phyloP scores from a whole-genome alignment of 169 alveolate species.

The Plasmodium coatneyi region DNA sequence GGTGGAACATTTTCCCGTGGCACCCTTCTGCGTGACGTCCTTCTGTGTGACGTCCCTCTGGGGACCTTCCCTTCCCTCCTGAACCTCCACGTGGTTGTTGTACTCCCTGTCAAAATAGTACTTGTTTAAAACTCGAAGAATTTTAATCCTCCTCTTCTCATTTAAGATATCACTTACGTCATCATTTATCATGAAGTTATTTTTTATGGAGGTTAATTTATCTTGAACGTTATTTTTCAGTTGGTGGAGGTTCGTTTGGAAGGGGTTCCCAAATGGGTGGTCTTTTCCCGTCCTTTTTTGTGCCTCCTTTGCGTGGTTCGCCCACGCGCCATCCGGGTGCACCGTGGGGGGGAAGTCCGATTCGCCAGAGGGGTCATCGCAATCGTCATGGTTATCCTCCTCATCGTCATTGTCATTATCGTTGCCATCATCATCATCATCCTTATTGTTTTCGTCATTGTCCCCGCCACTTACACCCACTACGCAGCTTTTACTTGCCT shows the following conservation, averaged over 20 bases:
- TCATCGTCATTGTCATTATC: not conserved
- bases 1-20: not conserved
- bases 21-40: not conserved
- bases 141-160: conserved; percentile 29
- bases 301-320: not conserved
- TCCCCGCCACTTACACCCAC: not conserved
- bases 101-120: conserved; percentile 49
- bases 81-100: not conserved
- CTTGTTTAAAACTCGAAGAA: conserved; percentile 30
- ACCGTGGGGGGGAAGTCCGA: not conserved
- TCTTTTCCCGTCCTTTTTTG: not conserved
- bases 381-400: not conserved
- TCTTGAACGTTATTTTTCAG: conserved; percentile 16
- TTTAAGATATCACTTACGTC: conserved; percentile 30
- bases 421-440: not conserved
- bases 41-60: not conserved
- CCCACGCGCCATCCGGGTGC: not conserved
- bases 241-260: not conserved
- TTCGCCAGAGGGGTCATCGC: not conserved
- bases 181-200: conserved; percentile 13
- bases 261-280: not conserved
- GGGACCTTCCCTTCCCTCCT: not conserved
- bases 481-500: not conserved
- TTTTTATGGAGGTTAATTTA: conserved; percentile 31
- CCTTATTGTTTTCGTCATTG: not conserved